Base-by-base conservation (phyloP, 2,329 filamentous ascomycete species). In the Diaporthe humulicola region DNA sequence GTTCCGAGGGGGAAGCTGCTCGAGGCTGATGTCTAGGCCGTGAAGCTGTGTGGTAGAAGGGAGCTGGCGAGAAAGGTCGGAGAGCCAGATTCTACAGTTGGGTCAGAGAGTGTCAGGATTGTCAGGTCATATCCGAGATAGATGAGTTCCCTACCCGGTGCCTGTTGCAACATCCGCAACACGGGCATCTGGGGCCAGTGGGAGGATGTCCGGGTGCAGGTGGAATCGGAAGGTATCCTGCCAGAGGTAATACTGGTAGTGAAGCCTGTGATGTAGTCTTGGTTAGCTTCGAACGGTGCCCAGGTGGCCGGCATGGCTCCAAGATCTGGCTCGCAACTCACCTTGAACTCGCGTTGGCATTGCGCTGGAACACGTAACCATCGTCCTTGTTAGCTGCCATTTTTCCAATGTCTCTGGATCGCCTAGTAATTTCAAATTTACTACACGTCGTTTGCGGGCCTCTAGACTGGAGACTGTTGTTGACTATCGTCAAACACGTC, bases 11-110 rank as follows among this genome's bases (percentile, higher is more conserved):
- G 77, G 78, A 25, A 81, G 79, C 30, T 77, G 70, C 14, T 77
- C 78, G 30, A 77, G 56, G 17, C 77, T 75, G 56, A 75, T 66
- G 76, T 81, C 80, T 57, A 78, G 79, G 69, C 79, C 79, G 28
- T 70, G 77, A 15, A 81, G 67, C 15, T 77, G 74, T n/a, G 56
- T 69, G 2, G 76, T 76, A 4, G 75, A 14, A 0, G 77, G 75
- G 0, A 79, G 71, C n/a, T 71, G 48, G 10, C 69, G 66, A 33
- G 77, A 76, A 1, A 79, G 48, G 54, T 76, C 71, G 38, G 76
- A 71, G 15, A 80, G 78, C 74, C 73, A 79, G 14, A 74, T 73
- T 22, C 61, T 66, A 76, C 8, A 19, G 14, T 45, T 36, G 36
- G 30, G 61, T 66, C 42, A 66, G 61, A 50, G 2, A 8, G 12